Percentiles rank a stretch among this genome's conserved stretches.
Evolutionary conservation across 1,284 basidiomycete genomes (phyloP).

Genomic region (Boletus semigastroideus): DNA sequence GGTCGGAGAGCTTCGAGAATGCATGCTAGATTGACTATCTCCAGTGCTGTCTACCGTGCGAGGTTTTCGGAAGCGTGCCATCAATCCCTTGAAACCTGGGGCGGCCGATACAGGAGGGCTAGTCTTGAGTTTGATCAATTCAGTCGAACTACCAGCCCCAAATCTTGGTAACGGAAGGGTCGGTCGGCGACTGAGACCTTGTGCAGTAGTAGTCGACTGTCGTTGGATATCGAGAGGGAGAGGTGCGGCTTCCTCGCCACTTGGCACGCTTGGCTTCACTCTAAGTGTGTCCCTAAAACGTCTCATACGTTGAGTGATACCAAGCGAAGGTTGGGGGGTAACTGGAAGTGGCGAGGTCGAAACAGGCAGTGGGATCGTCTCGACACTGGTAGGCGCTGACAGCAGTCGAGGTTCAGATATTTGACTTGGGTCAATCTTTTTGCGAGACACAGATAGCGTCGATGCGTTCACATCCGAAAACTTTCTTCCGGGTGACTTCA

Average conservation of each 20-base stretch:
- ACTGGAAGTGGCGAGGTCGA: constrained; percentile 32
- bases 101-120: constrained; percentile 68
- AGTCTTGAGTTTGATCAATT: constrained; percentile 51
- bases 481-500: constrained; percentile 53
- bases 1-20: constrained; percentile 32
- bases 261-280: constrained; percentile 50
- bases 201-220: constrained; percentile 32
- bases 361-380: constrained; percentile 64
- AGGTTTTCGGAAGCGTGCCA: constrained; percentile 74
- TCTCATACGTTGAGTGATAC: constrained; percentile 65
- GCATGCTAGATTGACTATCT: constrained; percentile 33
- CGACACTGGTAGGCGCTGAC: constrained; percentile 73
- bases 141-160: constrained; percentile 46
- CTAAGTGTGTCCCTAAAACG: constrained; percentile 68
- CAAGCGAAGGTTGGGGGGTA: constrained; percentile 40
- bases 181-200: constrained; percentile 40
- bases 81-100: constrained; percentile 74
- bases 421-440: constrained; percentile 64
- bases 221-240: constrained; percentile 43
- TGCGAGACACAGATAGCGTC: constrained; percentile 48
- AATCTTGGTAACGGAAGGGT: constrained; percentile 37
- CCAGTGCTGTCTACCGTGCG: constrained; percentile 39
- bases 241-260: constrained; percentile 53
- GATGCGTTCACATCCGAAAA: constrained; percentile 39
- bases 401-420: constrained; percentile 74